phyloP scores from a whole-genome alignment of 2,329 filamentous ascomycete genomes.

The Bimuria novae-zelandiae region DNA sequence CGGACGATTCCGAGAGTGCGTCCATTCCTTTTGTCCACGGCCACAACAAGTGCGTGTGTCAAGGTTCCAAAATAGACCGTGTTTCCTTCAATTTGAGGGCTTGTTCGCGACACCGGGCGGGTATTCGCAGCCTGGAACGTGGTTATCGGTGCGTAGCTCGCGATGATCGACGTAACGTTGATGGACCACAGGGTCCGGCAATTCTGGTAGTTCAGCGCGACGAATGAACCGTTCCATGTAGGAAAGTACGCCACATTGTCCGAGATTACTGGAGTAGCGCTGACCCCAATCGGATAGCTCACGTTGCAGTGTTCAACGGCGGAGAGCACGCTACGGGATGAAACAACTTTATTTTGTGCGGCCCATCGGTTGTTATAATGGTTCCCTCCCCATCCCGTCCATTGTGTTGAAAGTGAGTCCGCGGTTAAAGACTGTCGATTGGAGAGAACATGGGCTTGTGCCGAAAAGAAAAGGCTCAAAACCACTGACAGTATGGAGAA shows the following conservation, averaged over 20 bases:
- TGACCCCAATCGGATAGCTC: slow-evolving; percentile 12
- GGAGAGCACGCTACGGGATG: neutral
- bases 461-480: neutral
- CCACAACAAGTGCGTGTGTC: slow-evolving; percentile 32
- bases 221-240: slow-evolving; percentile 37
- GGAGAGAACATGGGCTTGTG: neutral
- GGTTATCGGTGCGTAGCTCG: slow-evolving; percentile 13
- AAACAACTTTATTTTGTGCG: neutral
- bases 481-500: neutral
- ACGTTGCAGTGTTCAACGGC: slow-evolving; percentile 10
- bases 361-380: slow-evolving; percentile 11
- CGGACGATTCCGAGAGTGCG: slow-evolving; percentile 22
- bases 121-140: slow-evolving; percentile 10
- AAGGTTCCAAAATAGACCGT: slow-evolving; percentile 37
- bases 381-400: slow-evolving; percentile 12
- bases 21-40: slow-evolving; percentile 27
- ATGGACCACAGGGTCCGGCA: slow-evolving; percentile 33
- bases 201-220: slow-evolving; percentile 37
- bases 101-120: slow-evolving; percentile 12
- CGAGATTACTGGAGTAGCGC: slow-evolving; percentile 13
- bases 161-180: slow-evolving; percentile 35
- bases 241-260: slow-evolving; percentile 34
- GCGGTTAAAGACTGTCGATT: neutral
- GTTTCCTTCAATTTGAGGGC: slow-evolving; percentile 20
- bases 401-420: neutral